Percentiles rank a stretch among this genome's conserved stretches.
Evolutionary conservation across 495 filamentous ascomycete species (phyloP).

Genomic region (Talaromyces adpressus): DNA sequence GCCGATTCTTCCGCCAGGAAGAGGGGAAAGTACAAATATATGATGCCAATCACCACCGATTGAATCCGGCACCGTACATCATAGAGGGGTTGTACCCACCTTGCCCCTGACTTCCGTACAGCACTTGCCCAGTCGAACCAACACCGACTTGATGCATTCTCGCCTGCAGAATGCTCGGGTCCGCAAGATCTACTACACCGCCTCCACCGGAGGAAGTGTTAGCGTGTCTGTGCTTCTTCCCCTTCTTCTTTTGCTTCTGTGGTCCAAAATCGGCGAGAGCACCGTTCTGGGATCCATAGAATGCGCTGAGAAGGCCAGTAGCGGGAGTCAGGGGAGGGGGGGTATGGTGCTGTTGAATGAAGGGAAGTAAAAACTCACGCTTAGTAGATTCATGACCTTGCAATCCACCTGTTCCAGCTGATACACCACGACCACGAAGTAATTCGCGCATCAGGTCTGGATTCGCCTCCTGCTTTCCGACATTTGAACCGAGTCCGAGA

Average conservation of each 20-base stretch:
- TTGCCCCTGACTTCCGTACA: conserved; percentile 89
- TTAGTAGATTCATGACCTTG: conserved; percentile 75
- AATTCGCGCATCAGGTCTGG: conserved; percentile 77
- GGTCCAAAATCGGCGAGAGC: conserved; percentile 75
- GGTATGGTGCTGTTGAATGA: conserved; percentile 75
- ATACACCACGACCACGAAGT: conserved; percentile 52
- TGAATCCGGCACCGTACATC: conserved; percentile 77
- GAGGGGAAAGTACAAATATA: not conserved
- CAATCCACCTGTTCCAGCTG: conserved; percentile 49
- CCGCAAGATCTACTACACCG: conserved; percentile 98
- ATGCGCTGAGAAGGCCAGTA: conserved; percentile 79
- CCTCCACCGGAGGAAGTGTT: conserved; percentile 99
- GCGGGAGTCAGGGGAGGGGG: conserved; percentile 84
- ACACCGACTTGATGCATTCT: conserved; percentile 86
- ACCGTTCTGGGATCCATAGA: conserved; percentile 81
- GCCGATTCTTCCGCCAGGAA: conserved; percentile 9
- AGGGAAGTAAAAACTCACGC: conserved; percentile 91
- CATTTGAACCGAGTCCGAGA: conserved; percentile 57
- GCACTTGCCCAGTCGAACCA: conserved; percentile 65
- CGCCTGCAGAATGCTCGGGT: conserved; percentile 98
- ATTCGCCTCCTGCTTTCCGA: conserved; percentile 62
- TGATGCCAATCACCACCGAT: conserved; percentile 58
- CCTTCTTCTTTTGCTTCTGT: conserved; percentile 98
- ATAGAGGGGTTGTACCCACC: conserved; percentile 91
- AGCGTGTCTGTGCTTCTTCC: conserved; percentile 99